phyloP scores from a whole-genome alignment of 352 stramenopile genomes.

The Pythium coloratum region DNA sequence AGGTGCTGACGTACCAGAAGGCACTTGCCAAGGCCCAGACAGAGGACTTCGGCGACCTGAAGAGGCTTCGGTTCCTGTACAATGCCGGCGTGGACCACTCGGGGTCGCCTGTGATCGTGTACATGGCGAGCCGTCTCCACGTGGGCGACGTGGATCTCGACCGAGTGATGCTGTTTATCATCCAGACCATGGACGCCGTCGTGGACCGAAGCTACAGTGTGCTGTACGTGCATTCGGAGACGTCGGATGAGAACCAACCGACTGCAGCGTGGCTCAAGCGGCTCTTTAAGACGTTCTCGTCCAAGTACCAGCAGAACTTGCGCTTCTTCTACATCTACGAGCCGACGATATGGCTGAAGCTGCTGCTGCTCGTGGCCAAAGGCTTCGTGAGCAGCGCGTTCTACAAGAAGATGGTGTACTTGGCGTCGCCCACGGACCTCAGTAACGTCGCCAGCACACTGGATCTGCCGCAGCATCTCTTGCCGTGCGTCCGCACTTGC shows the following conservation, averaged over 20 bases:
- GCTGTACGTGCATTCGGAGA: conserved; percentile 61
- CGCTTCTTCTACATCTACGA: conserved; percentile 82
- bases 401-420: conserved; percentile 79
- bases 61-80: conserved; percentile 61
- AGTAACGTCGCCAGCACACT: conserved; percentile 48
- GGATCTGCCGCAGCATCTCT: conserved; percentile 48
- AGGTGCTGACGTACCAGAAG: conserved; percentile 37
- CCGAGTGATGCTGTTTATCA: conserved; percentile 71
- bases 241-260: conserved; percentile 53
- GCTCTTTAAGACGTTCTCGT: conserved; percentile 57
- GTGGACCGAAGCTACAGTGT: conserved; percentile 62
- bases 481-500: conserved; percentile 30
- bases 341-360: conserved; percentile 70
- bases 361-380: conserved; percentile 68
- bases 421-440: conserved; percentile 49
- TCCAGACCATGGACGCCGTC: conserved; percentile 62
- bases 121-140: conserved; percentile 55
- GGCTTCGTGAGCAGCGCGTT: conserved; percentile 63
- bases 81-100: conserved; percentile 64
- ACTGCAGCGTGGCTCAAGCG: conserved; percentile 67
- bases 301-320: conserved; percentile 59
- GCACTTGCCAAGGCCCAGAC: conserved; percentile 47
- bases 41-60: conserved; percentile 63
- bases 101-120: conserved; percentile 67
- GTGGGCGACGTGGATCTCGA: conserved; percentile 54